Base-by-base conservation (phyloP, 2,329 filamentous ascomycete genomes). In the Trichocomaceae sp. region DNA sequence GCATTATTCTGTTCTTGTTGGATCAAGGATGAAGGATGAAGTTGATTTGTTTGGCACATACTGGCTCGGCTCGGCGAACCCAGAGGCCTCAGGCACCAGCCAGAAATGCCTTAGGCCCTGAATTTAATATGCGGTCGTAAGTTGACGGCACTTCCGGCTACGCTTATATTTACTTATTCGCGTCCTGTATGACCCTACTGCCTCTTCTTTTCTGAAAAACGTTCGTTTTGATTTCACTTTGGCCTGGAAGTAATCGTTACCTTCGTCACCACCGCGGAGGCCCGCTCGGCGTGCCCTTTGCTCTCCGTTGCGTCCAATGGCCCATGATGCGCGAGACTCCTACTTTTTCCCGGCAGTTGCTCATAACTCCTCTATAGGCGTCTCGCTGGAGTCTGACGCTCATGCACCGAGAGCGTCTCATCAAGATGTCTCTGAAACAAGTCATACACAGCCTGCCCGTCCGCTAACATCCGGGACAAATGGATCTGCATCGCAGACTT, bases 311-410 rank as follows among this genome's bases (percentile, higher is more conserved):
- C 54, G 61, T 63, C 65, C 61, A 61, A 68, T 68, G 66, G 64
- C 66, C 53, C 63, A 65, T 50, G 64, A 67, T 68, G 66, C 58
- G 59, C 58, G 60, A 61, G 57, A 63, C 54, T 56, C 58, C 53
- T 44, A 19, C 12, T 23, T 57, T 57, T 57, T 59, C 51, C 63
- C 60, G 23, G 44, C 46, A 35, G 37, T 45, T 44, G 48, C 52
- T 22, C 39, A 26, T 31, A 55, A 47, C 31, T 44, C 39, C 15
- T 44, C 48, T 9, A n/a, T 44, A 37, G 29, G 22, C 39, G 15
- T 39, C 15, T 29, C 50, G 29, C 49, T 37, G 26, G 50, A 55
- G n/a, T n/a, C 22, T 2, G 53, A 52, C 17, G 15, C 39, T 50
- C 44, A 42, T 45, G n/a, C 19, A 5, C 37, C 39, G 44, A 46